phyloP scores from a whole-genome alignment of 108 stramenopile species.

The Mediolabrus comicus region DNA sequence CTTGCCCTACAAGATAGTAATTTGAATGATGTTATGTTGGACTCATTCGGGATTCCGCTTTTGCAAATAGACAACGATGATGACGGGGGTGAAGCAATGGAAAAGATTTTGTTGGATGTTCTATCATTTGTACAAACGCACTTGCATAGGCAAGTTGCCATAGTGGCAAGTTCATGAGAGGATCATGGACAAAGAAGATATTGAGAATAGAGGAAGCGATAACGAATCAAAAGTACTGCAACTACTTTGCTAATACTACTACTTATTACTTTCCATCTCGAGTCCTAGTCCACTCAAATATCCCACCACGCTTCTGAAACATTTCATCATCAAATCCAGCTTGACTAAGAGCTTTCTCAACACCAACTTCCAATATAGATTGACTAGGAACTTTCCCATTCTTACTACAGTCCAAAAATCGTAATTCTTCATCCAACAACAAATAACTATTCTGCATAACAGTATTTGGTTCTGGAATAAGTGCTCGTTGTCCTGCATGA shows the following conservation, averaged over 20 bases:
- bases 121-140: neutral
- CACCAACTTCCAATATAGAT: slow-evolving; percentile 39
- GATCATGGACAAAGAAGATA: too few relatives aligned
- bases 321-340: slow-evolving; percentile 46
- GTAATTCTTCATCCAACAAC: slow-evolving; percentile 42
- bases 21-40: neutral
- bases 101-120: neutral
- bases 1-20: slow-evolving; percentile 5
- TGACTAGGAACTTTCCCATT: slow-evolving; percentile 39
- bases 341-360: slow-evolving; percentile 25
- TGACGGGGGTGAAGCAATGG: neutral
- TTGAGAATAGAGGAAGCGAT: too few relatives aligned
- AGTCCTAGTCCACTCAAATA: slow-evolving; percentile 28
- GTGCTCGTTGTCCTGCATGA: slow-evolving; percentile 5
- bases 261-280: slow-evolving; percentile 2
- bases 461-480: slow-evolving; percentile 44
- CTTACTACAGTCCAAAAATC: slow-evolving; percentile 42
- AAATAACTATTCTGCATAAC: slow-evolving; percentile 52
- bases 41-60: slow-evolving; percentile 3
- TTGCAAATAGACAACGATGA: slow-evolving; percentile 14
- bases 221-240: too few relatives aligned
- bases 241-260: too few relatives aligned
- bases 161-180: too few relatives aligned
- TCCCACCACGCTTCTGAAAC: slow-evolving; percentile 41
- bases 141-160: neutral